phyloP scores from a whole-genome alignment of 192 early-diverging fungal genomes.

The Polychytrium aggregatum region DNA sequence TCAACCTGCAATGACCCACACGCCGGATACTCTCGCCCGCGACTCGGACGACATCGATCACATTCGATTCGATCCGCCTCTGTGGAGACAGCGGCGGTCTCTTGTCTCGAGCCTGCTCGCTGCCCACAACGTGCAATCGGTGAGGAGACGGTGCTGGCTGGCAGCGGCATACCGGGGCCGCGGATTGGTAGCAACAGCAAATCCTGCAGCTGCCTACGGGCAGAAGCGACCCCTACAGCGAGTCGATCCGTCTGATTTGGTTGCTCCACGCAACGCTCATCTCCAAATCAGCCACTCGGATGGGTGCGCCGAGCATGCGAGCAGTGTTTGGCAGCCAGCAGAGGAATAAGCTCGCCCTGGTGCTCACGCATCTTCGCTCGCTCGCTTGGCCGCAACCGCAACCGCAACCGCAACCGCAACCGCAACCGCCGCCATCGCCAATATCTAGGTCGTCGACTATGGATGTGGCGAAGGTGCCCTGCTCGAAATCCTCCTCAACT shows the following conservation, averaged over 20 bases:
- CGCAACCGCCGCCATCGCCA: too few relatives aligned
- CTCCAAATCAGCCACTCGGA: background rate
- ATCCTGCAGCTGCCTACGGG: too few relatives aligned
- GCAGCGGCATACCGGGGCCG: background rate
- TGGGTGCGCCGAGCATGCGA: too few relatives aligned
- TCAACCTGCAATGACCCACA: background rate
- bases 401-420: too few relatives aligned
- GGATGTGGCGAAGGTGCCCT: constrained; percentile 81
- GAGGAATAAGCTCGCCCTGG: too few relatives aligned
- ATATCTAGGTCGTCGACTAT: constrained; percentile 76
- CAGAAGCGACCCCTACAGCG: too few relatives aligned
- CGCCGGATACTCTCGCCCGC: background rate
- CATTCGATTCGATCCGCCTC: constrained; percentile 37
- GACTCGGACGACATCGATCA: constrained; percentile 2
- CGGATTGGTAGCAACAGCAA: too few relatives aligned
- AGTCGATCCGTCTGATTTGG: too few relatives aligned
- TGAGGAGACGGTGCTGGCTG: constrained; percentile 7
- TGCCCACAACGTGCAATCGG: constrained; percentile 34
- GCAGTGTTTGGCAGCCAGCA: too few relatives aligned
- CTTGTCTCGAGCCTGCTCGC: constrained; percentile 43
- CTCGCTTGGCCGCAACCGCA: too few relatives aligned
- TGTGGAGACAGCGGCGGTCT: constrained; percentile 75
- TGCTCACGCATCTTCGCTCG: too few relatives aligned
- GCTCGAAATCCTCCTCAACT: constrained; percentile 50
- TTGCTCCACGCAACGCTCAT: background rate